phyloP scores from a whole-genome alignment of 345 rosid genomes.

The Pugionium cornutum region DNA sequence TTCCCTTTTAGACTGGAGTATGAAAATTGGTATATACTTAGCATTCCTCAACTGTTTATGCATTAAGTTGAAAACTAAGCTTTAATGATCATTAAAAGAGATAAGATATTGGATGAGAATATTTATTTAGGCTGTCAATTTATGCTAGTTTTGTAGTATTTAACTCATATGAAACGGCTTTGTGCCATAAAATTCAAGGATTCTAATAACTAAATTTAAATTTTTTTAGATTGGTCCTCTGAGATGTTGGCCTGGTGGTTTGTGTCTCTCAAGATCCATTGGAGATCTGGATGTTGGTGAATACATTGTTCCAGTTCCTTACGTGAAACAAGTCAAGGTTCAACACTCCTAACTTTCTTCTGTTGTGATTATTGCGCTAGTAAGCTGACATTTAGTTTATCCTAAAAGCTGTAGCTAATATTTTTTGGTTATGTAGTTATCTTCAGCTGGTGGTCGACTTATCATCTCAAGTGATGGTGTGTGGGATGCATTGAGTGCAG shows the following conservation, averaged over 20 bases:
- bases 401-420: background rate
- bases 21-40: background rate
- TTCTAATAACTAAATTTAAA: conserved; percentile 32
- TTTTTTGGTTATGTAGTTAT: conserved; percentile 60
- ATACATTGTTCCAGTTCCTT: conserved; percentile 96
- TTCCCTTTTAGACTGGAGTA: background rate
- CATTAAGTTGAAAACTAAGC: background rate
- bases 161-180: background rate
- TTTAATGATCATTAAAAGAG: background rate
- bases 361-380: background rate
- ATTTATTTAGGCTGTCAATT: background rate
- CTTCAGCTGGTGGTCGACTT: conserved; percentile 88
- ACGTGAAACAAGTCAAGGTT: conserved; percentile 99
- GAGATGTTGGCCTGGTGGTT: conserved; percentile 99
- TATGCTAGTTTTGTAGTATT: conserved; percentile 1
- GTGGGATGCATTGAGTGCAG: conserved; percentile 92
- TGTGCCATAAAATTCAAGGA: background rate
- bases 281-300: conserved; percentile 98
- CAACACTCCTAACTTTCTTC: conserved; percentile 12
- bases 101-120: background rate
- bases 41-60: background rate
- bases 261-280: conserved; percentile 97
- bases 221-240: conserved; percentile 85
- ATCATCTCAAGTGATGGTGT: conserved; percentile 97
- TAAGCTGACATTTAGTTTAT: background rate